These are phyloP conservation scores for Pharnaceum exiguum DNA, from an alignment of 148 eudicot species.

Conservation along the genomic window DNA sequence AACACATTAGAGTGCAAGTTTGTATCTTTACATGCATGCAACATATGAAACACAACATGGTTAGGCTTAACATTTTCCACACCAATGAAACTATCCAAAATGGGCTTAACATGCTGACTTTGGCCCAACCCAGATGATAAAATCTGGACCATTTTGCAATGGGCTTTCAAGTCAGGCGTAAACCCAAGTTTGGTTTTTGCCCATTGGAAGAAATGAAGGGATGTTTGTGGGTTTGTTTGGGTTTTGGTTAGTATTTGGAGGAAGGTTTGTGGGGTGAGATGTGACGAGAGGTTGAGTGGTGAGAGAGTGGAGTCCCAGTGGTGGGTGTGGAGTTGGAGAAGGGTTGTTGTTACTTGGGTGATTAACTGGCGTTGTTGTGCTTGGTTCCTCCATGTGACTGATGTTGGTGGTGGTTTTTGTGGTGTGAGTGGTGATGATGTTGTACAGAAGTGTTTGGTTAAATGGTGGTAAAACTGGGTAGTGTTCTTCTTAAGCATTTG, in stretches of 20 bases:
- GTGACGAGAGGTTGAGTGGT: conserved; percentile 40
- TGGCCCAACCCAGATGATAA: conserved; percentile 36
- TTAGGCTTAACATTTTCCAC: conserved; percentile 38
- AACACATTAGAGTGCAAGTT: conserved; percentile 37
- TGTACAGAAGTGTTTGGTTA: conserved; percentile 22
- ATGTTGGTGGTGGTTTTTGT: no score
- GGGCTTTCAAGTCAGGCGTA: conserved; percentile 50
- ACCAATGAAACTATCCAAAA: conserved; percentile 51
- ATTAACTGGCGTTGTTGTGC: conserved; percentile 39
- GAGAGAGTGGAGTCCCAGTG: conserved; percentile 53
- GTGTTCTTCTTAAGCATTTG: conserved; percentile 16
- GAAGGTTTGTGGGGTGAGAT: conserved; percentile 46
- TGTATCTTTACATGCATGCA: conserved; percentile 38
- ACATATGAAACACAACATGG: conserved; percentile 37
- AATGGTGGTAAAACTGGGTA: not conserved
- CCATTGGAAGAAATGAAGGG: conserved; percentile 69
- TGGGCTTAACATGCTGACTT: conserved; percentile 33
- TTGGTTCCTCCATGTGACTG: conserved; percentile 51
- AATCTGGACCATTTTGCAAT: conserved; percentile 29
- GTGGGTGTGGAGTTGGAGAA: conserved; percentile 55
- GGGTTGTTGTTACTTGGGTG: conserved; percentile 61
- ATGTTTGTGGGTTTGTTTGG: conserved; percentile 53
- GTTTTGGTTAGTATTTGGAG: conserved; percentile 49
- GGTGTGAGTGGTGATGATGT: conserved; percentile 17
- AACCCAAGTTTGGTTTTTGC: conserved; percentile 53